A percentile compares a stretch with the other conserved stretches of the same genome.
These are phyloP conservation scores for Trichopus zeylanicus DNA, from an alignment of 116 monocot genomes.

Conservation along the genomic window DNA sequence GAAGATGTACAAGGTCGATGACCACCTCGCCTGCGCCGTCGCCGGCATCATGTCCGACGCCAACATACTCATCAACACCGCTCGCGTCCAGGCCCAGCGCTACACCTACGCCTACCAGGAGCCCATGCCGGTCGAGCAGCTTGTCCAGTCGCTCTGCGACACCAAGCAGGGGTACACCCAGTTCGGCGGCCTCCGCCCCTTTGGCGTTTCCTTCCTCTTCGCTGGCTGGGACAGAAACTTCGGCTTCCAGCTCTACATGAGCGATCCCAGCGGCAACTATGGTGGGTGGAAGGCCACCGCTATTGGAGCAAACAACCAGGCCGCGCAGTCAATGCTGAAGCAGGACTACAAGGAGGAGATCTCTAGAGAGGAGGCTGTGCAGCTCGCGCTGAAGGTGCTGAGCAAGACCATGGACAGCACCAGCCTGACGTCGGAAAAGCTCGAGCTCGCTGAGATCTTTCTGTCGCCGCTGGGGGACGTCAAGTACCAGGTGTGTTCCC, in stretches of 20 bases:
- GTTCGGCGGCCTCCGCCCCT: conserved; percentile 69
- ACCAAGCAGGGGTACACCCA: conserved; percentile 81
- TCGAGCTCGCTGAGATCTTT: conserved; percentile 24
- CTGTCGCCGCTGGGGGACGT: conserved; percentile 12
- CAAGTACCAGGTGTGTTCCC: conserved; percentile 23
- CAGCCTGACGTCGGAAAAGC: conserved; percentile 23
- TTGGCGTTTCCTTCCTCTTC: conserved; percentile 70
- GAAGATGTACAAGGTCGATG: conserved; percentile 83
- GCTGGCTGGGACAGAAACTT: conserved; percentile 54
- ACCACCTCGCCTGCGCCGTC: conserved; percentile 62
- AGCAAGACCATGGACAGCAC: conserved; percentile 32
- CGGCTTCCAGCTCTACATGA: conserved; percentile 43
- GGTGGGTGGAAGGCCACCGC: conserved; percentile 44
- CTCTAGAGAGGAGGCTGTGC: conserved; percentile 21
- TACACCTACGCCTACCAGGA: conserved; percentile 65
- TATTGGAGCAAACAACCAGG: conserved; percentile 47
- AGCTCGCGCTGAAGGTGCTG: conserved; percentile 18
- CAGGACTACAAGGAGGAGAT: conserved; percentile 40
- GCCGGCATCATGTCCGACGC: conserved; percentile 82
- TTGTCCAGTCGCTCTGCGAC: conserved; percentile 68
- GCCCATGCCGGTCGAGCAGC: conserved; percentile 71
- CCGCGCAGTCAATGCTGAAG: conserved; percentile 45
- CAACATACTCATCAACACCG: conserved; percentile 72
- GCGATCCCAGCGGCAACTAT: conserved; percentile 40
- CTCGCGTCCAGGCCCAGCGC: conserved; percentile 67